Base-by-base conservation (phyloP, 2,329 filamentous ascomycete species). In the Ilyonectria sp. region DNA sequence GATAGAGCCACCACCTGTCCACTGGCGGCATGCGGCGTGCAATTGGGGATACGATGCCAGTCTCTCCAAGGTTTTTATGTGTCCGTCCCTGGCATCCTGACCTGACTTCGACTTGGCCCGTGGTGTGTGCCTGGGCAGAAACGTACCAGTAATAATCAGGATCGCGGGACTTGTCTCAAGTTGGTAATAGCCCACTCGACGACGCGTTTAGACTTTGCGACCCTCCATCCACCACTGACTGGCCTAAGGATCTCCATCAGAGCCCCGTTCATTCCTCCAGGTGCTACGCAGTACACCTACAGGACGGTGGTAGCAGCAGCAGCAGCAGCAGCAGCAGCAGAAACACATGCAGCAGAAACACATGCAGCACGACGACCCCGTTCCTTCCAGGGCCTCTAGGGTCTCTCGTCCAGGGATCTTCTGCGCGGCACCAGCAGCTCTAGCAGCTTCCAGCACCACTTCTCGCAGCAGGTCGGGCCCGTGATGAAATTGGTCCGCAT, bases 81-180 rank as follows among this genome's bases (percentile, higher is more conserved):
- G 47, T 56, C 57, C 60, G 49, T 53, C 49, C 49, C 31, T 53
- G 29, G 17, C 29, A 53, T 53, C 13, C 49, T 67, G 54, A 58
- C 50, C 65, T 63, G 60, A 67, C 57, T 65, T 61, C 58, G 58
- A 65, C 62, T 49, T 43, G 67, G 65, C 56, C 37, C 46, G 58
- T 67, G 64, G 67, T 68, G 59, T 65, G 72, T 65, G 59, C 60
- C 67, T 62, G 63, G 61, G 60, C 40, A 69, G 58, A 69, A 74
- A 71, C 64, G 62, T 69, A 70, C 68, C 69, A 75, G 69, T 68
- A 63, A 71, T 58, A 69, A 68, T 68, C 43, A 69, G 63, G 65
- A 69, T 70, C 65, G 69, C 56, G 72, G 69, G 71, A 69, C 73
- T 75, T 64, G 73, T 71, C 73, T 75, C 72, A 74, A 75, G 71